phyloP scores from a whole-genome alignment of 2,329 filamentous ascomycete species.

The Aspergillus tanneri region DNA sequence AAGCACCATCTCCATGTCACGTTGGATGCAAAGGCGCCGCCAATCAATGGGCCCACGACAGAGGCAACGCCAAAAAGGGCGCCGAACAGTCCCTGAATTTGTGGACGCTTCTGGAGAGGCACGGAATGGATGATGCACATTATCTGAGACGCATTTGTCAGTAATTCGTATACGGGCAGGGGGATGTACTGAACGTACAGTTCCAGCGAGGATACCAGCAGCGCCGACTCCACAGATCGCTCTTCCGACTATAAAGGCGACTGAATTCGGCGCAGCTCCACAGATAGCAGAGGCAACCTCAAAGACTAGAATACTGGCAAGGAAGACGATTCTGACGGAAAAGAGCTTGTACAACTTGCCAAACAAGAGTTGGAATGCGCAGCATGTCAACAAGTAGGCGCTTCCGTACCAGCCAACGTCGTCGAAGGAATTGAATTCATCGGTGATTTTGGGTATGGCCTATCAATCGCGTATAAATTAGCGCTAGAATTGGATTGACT shows the following conservation, averaged over 20 bases:
- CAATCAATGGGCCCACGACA: conserved; percentile 43
- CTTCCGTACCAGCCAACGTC: conserved; percentile 17
- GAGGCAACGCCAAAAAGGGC: conserved; percentile 58
- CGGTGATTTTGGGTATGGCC: conserved; percentile 33
- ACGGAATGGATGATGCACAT: conserved; percentile 31
- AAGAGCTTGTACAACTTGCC: conserved; percentile 40
- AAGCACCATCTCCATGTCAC: conserved; percentile 42
- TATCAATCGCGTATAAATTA: too few species aligned
- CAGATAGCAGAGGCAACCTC: conserved; percentile 41
- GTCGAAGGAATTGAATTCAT: conserved; percentile 7
- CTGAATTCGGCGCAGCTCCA: conserved; percentile 34
- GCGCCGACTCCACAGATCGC: conserved; percentile 38
- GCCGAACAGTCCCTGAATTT: conserved; percentile 46
- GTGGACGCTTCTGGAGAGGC: conserved; percentile 55
- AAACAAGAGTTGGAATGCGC: conserved; percentile 38
- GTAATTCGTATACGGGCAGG: too few species aligned
- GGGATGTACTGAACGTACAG: too few species aligned
- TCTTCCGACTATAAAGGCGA: conserved; percentile 37
- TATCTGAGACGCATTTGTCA: too few species aligned
- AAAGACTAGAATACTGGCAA: conserved; percentile 37
- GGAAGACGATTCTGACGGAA: conserved; percentile 36
- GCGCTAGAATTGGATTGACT: too few species aligned
- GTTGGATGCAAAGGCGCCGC: conserved; percentile 46
- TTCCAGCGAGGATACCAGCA: conserved; percentile 35
- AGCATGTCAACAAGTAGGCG: conserved; percentile 8